Conservation (phyloP, 176 grass and related monocot genomes). For the Microstegium vimineum region DNA sequence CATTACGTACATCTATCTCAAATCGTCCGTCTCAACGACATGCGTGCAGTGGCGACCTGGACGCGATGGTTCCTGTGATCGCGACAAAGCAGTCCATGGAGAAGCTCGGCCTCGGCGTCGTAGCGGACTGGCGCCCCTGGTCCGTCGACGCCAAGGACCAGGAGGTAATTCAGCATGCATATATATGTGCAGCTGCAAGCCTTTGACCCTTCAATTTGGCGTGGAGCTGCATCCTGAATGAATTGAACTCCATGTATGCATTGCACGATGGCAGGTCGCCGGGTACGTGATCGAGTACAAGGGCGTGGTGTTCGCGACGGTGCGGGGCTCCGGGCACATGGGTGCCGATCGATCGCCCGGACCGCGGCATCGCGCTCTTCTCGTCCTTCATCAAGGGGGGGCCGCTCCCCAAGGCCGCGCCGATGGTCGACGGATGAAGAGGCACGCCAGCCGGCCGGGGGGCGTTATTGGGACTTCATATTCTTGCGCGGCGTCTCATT, state of each 20-base stretch:
- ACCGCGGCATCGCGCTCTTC: conserved; percentile 31
- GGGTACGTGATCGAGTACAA: conserved; percentile 55
- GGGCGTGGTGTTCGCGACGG: conserved; percentile 43
- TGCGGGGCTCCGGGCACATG: conserved; percentile 55
- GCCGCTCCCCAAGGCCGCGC: conserved; percentile 12
- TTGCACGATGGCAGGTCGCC: conserved; percentile 29
- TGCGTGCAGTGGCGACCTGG: conserved; percentile 49
- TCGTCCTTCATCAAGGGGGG: conserved; percentile 35
- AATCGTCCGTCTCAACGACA: not conserved
- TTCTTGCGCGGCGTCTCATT: not conserved
- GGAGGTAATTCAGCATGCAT: not conserved
- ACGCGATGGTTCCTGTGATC: conserved; percentile 53
- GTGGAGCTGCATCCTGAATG: not conserved
- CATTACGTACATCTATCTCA: not conserved
- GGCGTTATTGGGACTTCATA: not conserved
- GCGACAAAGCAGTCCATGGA: conserved; percentile 40
- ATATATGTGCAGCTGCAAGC: too few species aligned
- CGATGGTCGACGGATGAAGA: not conserved
- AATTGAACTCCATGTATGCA: not conserved
- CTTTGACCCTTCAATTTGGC: not conserved
- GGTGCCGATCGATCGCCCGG: conserved; percentile 45
- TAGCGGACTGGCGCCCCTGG: conserved; percentile 54
- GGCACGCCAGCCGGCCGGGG: too few species aligned
- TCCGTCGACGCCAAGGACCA: not conserved
- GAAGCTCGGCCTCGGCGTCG: conserved; percentile 34